Base-by-base conservation (phyloP, 2,329 filamentous ascomycete genomes). In the Teratosphaeria destructans region DNA sequence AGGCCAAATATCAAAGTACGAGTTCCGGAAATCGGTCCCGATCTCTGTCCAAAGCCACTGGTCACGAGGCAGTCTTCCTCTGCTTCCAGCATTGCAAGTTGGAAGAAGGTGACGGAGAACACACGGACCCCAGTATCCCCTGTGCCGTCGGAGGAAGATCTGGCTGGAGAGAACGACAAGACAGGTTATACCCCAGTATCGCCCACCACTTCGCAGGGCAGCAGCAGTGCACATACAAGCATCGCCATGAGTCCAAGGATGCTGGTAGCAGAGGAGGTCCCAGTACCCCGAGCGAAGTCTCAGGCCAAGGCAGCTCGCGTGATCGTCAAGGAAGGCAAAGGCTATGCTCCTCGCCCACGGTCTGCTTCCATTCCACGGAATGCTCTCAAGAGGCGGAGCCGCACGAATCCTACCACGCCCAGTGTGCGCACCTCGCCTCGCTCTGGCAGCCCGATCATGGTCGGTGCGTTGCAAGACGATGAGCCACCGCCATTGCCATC, bases 261-360 rank as follows among this genome's bases (percentile, higher is more conserved):
- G 67, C 67, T 71, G 8, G 67, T 73, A 3, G 71, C 71, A 3
- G 72, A 74, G 59, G 65, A 72, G 54, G 64, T 69, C 16, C 70
- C 70, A 2, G 57, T 70, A 14, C 62, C 63, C 6, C 70, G 67
- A 56, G 62, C 66, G 2, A 68, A 65, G 52, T 62, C 61, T 1
- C 59, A 61, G 16, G 64, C 62, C 12, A 71, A 67, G 57, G 67
- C 70, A 16, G 65, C 69, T 4, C 64, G 65, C n/a, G 58, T 70
- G 16, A 60, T 72, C 14, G 54, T 71, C 49, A 68, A 66, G 52
- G 67, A 67, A 54, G 59, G 60, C 54, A 67, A 67, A 58, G 39
- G 58, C 1, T 72, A 70, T 57, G 67, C 67, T 16, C 69, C 70
- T 3, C 63, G 70, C 3, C 70, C 70, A 23, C 62, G 70, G 32